These are phyloP conservation scores for Umbelopsis vinacea DNA, from an alignment of 192 early-diverging fungal genomes.

Conservation along the genomic window DNA sequence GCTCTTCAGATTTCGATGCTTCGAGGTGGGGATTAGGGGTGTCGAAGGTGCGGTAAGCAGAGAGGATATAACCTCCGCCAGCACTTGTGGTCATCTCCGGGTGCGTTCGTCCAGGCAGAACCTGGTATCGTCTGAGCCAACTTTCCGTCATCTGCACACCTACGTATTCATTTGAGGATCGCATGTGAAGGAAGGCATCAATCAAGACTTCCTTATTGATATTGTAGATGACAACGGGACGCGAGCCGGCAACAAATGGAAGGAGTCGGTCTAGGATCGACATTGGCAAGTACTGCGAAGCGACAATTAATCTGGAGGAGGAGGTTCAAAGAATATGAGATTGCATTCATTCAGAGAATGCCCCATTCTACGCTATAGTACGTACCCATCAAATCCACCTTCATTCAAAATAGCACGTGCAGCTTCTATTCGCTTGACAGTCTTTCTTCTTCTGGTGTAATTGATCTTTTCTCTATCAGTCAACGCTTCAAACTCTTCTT, in stretches of 20 bases:
- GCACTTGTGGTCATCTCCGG: conserved; percentile 79
- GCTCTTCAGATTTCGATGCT: too few relatives aligned
- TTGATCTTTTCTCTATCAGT: conserved; percentile 54
- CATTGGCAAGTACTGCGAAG: conserved; percentile 75
- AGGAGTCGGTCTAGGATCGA: conserved; percentile 74
- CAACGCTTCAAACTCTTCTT: conserved; percentile 51
- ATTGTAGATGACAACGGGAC: conserved; percentile 86
- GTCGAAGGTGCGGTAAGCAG: conserved; percentile 63
- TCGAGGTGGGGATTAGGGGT: background rate
- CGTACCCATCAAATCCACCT: conserved; percentile 71
- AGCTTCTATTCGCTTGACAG: conserved; percentile 52
- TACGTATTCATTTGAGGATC: conserved; percentile 67
- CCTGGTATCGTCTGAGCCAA: conserved; percentile 89
- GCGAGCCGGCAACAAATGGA: conserved; percentile 79
- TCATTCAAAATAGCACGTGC: conserved; percentile 55
- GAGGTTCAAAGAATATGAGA: too few relatives aligned
- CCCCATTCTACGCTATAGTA: too few relatives aligned
- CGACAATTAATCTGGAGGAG: conserved; percentile 68
- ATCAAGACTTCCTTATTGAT: conserved; percentile 68
- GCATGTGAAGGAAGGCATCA: conserved; percentile 68
- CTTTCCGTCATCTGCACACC: conserved; percentile 90
- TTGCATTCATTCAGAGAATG: too few relatives aligned
- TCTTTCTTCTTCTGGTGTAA: conserved; percentile 57
- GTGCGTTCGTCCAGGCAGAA: conserved; percentile 80
- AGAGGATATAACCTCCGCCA: conserved; percentile 72